phyloP scores from a whole-genome alignment of 2,329 filamentous ascomycete genomes.

The Ophiocordyceps polyrhachis-furcata region DNA sequence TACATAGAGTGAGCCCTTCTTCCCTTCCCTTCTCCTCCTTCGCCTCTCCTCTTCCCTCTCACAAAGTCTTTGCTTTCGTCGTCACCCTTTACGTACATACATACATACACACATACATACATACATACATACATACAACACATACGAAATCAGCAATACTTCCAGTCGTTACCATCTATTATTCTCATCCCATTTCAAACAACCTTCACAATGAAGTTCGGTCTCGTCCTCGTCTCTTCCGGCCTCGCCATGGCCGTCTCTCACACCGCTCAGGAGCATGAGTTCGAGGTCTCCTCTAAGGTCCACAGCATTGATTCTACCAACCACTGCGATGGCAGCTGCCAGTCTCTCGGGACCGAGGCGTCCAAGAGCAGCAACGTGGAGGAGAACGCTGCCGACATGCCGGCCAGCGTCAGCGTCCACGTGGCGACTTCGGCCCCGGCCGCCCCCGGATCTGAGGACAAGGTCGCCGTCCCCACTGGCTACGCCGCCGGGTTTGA shows the following conservation, averaged over 20 bases:
- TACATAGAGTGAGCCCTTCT: too few relatives aligned
- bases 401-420: background rate
- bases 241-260: slow-evolving; percentile 4
- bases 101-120: background rate
- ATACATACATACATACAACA: background rate
- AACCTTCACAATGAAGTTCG: slow-evolving; percentile 5
- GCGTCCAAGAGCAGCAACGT: background rate
- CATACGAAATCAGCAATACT: too few relatives aligned
- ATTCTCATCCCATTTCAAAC: too few relatives aligned
- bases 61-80: background rate
- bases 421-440: too few relatives aligned
- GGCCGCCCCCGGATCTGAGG: background rate
- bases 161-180: too few relatives aligned
- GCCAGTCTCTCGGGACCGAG: slow-evolving; percentile 13
- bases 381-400: too few relatives aligned
- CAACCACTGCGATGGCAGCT: too few relatives aligned
- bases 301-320: too few relatives aligned
- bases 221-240: slow-evolving; percentile 2
- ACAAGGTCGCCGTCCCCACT: too few relatives aligned
- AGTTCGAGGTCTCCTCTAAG: too few relatives aligned
- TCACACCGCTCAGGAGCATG: background rate
- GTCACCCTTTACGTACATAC: too few relatives aligned
- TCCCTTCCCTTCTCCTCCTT: background rate
- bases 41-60: background rate
- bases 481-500: background rate